Evolutionary conservation across 2,329 filamentous ascomycete genomes (phyloP).

Genomic region (Nigrograna mackinnonii): DNA sequence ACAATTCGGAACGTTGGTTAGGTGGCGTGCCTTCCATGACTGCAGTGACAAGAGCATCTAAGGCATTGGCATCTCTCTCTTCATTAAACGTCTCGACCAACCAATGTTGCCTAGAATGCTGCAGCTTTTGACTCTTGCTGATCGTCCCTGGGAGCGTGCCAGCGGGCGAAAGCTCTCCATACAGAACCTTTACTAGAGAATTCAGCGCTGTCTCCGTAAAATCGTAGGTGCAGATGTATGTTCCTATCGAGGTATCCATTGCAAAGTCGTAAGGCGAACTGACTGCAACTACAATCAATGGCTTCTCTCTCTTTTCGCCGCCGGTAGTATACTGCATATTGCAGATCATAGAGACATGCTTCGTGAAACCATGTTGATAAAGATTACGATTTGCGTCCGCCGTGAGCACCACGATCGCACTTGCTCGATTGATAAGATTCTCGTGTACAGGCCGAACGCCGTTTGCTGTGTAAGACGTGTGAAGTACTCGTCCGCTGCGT

Average conservation of each 20-base stretch:
- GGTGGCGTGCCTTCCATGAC: constrained; percentile 69
- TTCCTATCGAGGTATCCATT: constrained; percentile 86
- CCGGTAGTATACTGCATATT: constrained; percentile 73
- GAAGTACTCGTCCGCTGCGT: constrained; percentile 81
- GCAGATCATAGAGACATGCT: constrained; percentile 95
- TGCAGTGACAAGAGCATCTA: constrained; percentile 75
- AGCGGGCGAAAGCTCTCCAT: constrained; percentile 69
- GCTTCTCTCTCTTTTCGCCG: constrained; percentile 76
- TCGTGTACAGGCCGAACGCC: constrained; percentile 92
- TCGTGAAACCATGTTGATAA: constrained; percentile 93
- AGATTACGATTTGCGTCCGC: constrained; percentile 93
- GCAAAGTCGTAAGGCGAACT: constrained; percentile 97
- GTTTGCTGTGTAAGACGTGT: constrained; percentile 94
- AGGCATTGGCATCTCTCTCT: constrained; percentile 71
- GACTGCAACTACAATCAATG: constrained; percentile 86
- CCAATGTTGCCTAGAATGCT: constrained; percentile 93
- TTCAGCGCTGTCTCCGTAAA: constrained; percentile 92
- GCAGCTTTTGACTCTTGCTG: constrained; percentile 79
- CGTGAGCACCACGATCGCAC: constrained; percentile 86
- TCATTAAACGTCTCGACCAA: constrained; percentile 87
- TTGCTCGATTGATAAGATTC: constrained; percentile 85
- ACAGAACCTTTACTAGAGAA: constrained; percentile 80
- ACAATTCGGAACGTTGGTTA: constrained; percentile 69
- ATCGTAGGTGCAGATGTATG: constrained; percentile 94
- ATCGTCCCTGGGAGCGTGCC: constrained; percentile 71